Evolutionary conservation across 345 rosid genomes (phyloP).

Genomic region (Passiflora organensis): DNA sequence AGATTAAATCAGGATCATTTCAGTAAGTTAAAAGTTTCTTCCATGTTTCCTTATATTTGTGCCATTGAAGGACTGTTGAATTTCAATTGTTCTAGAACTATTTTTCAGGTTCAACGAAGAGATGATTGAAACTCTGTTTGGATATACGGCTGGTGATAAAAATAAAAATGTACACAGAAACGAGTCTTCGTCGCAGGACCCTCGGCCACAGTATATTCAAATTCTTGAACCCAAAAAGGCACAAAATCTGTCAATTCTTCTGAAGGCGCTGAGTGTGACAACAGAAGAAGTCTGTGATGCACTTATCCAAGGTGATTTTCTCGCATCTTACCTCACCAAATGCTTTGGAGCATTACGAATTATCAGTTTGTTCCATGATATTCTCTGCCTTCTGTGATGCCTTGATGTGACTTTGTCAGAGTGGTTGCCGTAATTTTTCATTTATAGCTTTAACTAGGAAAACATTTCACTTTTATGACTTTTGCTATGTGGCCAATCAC

Average conservation of each 20-base stretch:
- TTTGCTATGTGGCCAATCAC: too few relatives aligned
- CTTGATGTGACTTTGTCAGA: too few relatives aligned
- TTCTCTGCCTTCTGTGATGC: too few relatives aligned
- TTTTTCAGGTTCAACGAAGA: slow-evolving; percentile 88
- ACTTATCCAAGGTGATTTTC: slow-evolving; percentile 72
- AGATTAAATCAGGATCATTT: slow-evolving; percentile 91
- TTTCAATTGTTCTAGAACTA: slow-evolving; percentile 1
- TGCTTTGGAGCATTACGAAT: too few relatives aligned
- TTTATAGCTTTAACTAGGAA: too few relatives aligned
- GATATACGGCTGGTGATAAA: slow-evolving; percentile 59
- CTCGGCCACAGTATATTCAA: slow-evolving; percentile 52
- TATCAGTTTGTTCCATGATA: too few relatives aligned
- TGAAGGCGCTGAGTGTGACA: slow-evolving; percentile 85
- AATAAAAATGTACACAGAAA: slow-evolving; percentile 50
- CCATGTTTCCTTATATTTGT: neutral
- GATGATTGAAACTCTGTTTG: slow-evolving; percentile 93
- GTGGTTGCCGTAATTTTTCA: too few relatives aligned
- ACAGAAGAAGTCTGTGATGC: slow-evolving; percentile 92
- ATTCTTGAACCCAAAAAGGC: slow-evolving; percentile 86
- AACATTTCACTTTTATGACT: too few relatives aligned
- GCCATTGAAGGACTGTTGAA: neutral
- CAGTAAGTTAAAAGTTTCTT: slow-evolving; percentile 53
- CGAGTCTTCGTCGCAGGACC: slow-evolving; percentile 47
- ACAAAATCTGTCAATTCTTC: slow-evolving; percentile 82
- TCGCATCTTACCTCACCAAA: neutral